These are phyloP conservation scores for Ricinus communis DNA, from an alignment of 345 rosid species.

Conservation along the genomic window DNA sequence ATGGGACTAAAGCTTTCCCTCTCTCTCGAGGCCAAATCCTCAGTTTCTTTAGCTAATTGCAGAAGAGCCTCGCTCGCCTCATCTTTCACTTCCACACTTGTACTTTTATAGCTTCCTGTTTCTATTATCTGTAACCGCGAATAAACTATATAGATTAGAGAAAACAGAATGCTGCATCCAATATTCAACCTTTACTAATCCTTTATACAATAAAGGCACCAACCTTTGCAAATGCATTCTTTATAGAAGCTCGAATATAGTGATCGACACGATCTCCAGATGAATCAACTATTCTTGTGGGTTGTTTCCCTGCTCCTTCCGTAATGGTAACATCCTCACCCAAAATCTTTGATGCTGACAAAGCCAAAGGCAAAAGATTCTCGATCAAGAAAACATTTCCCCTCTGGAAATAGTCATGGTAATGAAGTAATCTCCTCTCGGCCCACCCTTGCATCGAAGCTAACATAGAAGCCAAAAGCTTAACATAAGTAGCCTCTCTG, in stretches of 20 bases:
- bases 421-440: conserved; percentile 66
- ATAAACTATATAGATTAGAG: background rate
- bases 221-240: conserved; percentile 73
- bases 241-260: conserved; percentile 73
- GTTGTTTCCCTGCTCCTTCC: conserved; percentile 43
- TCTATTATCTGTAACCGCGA: conserved; percentile 50
- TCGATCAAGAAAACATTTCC: conserved; percentile 58
- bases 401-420: conserved; percentile 70
- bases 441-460: conserved; percentile 82
- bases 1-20: conserved; percentile 73
- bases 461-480: conserved; percentile 56
- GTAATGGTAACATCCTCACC: conserved; percentile 62
- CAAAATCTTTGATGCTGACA: conserved; percentile 59
- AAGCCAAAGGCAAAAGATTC: conserved; percentile 65
- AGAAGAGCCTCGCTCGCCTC: conserved; percentile 58
- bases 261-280: conserved; percentile 58
- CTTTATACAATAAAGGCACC: background rate
- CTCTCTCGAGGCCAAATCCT: conserved; percentile 73
- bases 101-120: conserved; percentile 40
- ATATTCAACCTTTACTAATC: background rate
- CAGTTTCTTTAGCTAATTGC: conserved; percentile 68
- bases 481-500: conserved; percentile 58
- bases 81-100: conserved; percentile 40
- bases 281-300: conserved; percentile 44
- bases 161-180: background rate